phyloP scores from a whole-genome alignment of 306 rosid genomes.

The Alnus glutinosa region DNA sequence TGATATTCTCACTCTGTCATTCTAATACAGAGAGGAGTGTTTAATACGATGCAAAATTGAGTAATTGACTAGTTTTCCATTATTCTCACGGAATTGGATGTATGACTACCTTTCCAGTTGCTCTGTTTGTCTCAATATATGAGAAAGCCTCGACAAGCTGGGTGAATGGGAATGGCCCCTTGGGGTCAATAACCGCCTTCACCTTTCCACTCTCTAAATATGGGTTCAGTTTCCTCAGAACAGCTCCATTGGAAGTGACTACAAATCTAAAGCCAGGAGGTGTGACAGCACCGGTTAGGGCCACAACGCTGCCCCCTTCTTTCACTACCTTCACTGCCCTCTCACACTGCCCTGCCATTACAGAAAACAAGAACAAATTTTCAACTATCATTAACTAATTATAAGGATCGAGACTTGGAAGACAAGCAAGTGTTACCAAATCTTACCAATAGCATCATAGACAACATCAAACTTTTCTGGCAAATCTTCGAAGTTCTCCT shows the following conservation, averaged over 20 bases:
- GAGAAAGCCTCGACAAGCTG: slow-evolving; percentile 93
- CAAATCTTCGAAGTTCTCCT: slow-evolving; percentile 80
- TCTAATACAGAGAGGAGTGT: not conserved
- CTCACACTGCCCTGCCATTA: slow-evolving; percentile 80
- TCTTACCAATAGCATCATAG: slow-evolving; percentile 85
- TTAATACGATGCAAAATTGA: slow-evolving; percentile 38
- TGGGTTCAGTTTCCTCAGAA: slow-evolving; percentile 79
- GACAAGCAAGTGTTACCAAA: not conserved
- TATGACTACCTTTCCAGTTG: slow-evolving; percentile 79
- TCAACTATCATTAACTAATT: not conserved
- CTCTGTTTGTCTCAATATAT: slow-evolving; percentile 73
- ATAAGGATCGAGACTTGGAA: not conserved
- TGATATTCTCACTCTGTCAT: too few relatives aligned
- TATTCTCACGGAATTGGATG: slow-evolving; percentile 70
- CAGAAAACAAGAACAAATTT: not conserved
- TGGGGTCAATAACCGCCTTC: slow-evolving; percentile 79
- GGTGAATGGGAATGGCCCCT: slow-evolving; percentile 75
- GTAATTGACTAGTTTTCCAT: slow-evolving; percentile 17
- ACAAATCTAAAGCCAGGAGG: slow-evolving; percentile 98
- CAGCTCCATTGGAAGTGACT: slow-evolving; percentile 82
- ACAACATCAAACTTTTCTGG: slow-evolving; percentile 88
- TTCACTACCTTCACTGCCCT: slow-evolving; percentile 83
- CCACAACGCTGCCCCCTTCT: slow-evolving; percentile 93
- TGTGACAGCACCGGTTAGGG: slow-evolving; percentile 80
- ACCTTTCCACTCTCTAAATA: slow-evolving; percentile 85